Evolutionary conservation across 2,329 filamentous ascomycete genomes (phyloP), one percentile per base, ranked within the genome.

Genomic region (Colletotrichum neosansevieriae): DNA sequence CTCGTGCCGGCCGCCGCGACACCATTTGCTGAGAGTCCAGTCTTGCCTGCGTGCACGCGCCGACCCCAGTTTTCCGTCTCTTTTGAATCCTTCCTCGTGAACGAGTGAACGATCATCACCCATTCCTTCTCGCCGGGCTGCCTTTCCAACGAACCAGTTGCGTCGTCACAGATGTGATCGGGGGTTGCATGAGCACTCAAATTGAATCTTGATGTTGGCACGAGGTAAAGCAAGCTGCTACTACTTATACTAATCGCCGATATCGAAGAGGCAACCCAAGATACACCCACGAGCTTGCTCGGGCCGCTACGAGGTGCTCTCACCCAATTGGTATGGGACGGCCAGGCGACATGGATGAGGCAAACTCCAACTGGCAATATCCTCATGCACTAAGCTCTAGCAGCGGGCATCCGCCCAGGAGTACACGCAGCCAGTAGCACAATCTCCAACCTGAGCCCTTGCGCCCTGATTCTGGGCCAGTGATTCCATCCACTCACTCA

Each of bases 291-390:
- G 36, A 17, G 12, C 36, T 29, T 29, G n/a, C 34, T 19, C 34
- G 38, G 17, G 17, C 11, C 53, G 19, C 15, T 21, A n/a, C 10
- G 38, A 29, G n/a, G 15, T 29, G 29, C 42, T 59, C 57, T 21
- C 56, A 12, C 44, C 29, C 42, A 49, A 38, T 24, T 40, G 32
- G 57, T 17, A 54, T n/a, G 32, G 32, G 32, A 38, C 51, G 29
- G 51, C 17, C 58, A 50, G 21, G 21, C 34, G 36, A 61, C 58
- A 61, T 61, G 58, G 58, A 51, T 61, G 47, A 44, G 58, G 58
- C 58, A 61, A 61, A 51, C 58, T 53, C 38, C 47, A 61, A 61
- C 47, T 61, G 58, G 34, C 47, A 61, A 61, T 61, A 44, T 61
- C 36, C 58, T 61, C 58, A 61, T 61, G 58, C 58, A 51, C 57